Evolutionary conservation across 441 rosid genomes (phyloP), one percentile per base, ranked within the genome.

Genomic region (Syzygium syzygioides): DNA sequence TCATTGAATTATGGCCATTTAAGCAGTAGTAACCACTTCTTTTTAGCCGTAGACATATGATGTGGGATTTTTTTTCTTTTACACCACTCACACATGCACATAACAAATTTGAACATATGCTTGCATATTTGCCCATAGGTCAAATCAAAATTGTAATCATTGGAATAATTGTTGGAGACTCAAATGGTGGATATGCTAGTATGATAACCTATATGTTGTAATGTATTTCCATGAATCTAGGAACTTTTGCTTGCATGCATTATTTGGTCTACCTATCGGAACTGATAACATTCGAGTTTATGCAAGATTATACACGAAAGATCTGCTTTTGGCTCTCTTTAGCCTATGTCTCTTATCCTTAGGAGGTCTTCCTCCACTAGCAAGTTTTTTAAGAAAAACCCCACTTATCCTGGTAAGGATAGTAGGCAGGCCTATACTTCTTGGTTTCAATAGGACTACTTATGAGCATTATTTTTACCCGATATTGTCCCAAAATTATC

Each of bases 191-290:
- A 86, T 86, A 26, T 60, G 79, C 9, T 34, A 86, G 87, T 37
- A 86, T 60, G 87, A 86, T 86, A 45, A 86, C 87, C 26, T 86
- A 60, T 86, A 86, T 86, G 87, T 15, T 86, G 55, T 86, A 37
- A 23, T 57, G 59, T 59, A 86, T 59, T 55, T 86, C 76, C 34
- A 59, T 86, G 76, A 86, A 86, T 57, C 76, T 86, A 86, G 34
- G 85, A 80, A 80, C n/a, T 18, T 80, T 84, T 84, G 34, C 18
- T 84, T 54, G 19, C 37, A 48, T 84, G 56, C 52, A 48, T 52
- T 23, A 83, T 83, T 28, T 83, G 41, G 56, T 83, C 4, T 48
- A 25, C 34, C 0, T 83, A 52, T 17, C 3, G 8, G 8, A 52
- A 83, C 56, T 3, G 57, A 83, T 25, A 83, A 28, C n/a, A 15